Conservation (phyloP, 192 early-diverging fungal genomes). For the Podila horticola region DNA sequence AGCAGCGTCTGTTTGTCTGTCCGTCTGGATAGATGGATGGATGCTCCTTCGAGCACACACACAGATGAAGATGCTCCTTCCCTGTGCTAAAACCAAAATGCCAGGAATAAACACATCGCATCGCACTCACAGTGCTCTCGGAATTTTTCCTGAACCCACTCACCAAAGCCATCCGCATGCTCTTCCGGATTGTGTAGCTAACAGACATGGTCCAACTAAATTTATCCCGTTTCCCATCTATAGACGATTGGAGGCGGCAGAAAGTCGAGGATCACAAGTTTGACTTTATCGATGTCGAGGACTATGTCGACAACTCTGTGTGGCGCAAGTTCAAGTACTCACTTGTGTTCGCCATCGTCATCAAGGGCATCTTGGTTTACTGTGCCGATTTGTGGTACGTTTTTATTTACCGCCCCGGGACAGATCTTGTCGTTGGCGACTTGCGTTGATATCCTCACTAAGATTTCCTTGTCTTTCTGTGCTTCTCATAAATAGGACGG, state of each 20-base stretch:
- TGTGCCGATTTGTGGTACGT: slow-evolving; percentile 78
- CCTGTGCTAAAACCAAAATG: too few species aligned
- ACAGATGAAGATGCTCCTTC: too few species aligned
- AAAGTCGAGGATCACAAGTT: slow-evolving; percentile 87
- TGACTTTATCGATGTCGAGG: slow-evolving; percentile 85
- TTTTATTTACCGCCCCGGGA: background rate
- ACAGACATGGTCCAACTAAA: background rate
- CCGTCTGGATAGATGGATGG: too few species aligned
- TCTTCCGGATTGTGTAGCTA: too few species aligned
- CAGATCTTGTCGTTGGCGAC: background rate
- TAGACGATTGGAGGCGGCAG: slow-evolving; percentile 81
- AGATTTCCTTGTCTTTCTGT: background rate
- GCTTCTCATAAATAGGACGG: slow-evolving; percentile 16
- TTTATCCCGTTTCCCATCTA: background rate
- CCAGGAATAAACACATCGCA: too few species aligned
- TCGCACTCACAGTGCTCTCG: too few species aligned
- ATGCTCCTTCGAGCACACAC: too few species aligned
- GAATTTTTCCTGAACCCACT: too few species aligned
- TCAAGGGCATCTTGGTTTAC: slow-evolving; percentile 82
- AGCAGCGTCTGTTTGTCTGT: too few species aligned
- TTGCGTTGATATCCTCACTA: background rate
- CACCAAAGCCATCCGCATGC: too few species aligned
- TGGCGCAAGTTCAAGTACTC: slow-evolving; percentile 63
- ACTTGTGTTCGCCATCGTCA: slow-evolving; percentile 68
- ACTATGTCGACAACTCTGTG: slow-evolving; percentile 63